Conservation (phyloP, 1,139 yeast genomes). For the Yamadazyma mexicana region DNA sequence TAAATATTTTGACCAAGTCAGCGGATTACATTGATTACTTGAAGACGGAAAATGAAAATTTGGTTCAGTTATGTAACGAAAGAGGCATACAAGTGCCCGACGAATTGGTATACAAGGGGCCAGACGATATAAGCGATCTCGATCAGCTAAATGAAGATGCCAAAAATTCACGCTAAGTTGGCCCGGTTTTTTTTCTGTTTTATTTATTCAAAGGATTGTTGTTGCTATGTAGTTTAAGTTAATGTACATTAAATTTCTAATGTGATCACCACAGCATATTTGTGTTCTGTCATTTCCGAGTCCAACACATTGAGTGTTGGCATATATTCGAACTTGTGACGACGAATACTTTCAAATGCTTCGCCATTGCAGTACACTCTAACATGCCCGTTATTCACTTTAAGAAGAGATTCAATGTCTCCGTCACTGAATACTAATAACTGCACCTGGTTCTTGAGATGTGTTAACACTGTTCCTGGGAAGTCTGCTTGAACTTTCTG, state of each 20-base stretch:
- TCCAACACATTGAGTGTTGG: conserved; percentile 28
- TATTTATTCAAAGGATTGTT: not conserved
- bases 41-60: conserved; percentile 37
- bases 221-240: conserved; percentile 1
- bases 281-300: conserved; percentile 18
- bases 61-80: conserved; percentile 34
- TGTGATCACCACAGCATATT: conserved; percentile 24
- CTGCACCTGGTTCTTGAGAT: conserved; percentile 9
- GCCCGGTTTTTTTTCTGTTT: not conserved
- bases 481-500: conserved; percentile 1
- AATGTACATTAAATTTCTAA: conserved; percentile 15
- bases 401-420: conserved; percentile 13
- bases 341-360: conserved; percentile 1
- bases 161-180: conserved; percentile 6
- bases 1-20: conserved; percentile 45
- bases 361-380: conserved; percentile 11
- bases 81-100: conserved; percentile 41
- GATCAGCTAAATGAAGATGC: conserved; percentile 13
- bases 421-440: conserved; percentile 10
- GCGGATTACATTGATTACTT: conserved; percentile 48
- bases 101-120: conserved; percentile 41
- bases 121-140: conserved; percentile 23
- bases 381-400: conserved; percentile 1
- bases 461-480: conserved; percentile 3
- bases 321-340: conserved; percentile 19